These are phyloP conservation scores for Penicillium samsonianum DNA, from an alignment of 495 filamentous ascomycete genomes.

Conservation along the genomic window DNA sequence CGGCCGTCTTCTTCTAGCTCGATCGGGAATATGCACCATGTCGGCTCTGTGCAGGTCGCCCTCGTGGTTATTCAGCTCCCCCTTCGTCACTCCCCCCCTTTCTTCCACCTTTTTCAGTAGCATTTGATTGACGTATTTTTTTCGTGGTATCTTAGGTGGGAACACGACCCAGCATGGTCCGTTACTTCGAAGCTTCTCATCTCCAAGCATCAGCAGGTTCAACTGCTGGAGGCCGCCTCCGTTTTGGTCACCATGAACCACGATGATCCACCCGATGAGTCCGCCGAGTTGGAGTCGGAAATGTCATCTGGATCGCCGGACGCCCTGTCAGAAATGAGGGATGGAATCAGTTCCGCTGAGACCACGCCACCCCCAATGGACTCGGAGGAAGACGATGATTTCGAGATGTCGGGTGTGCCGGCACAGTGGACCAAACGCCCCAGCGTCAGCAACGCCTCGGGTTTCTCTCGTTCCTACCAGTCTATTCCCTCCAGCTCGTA, in stretches of 20 bases:
- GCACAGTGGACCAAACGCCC: constrained; percentile 44
- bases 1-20: constrained; percentile 40
- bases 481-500: constrained; percentile 64
- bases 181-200: constrained; percentile 97
- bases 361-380: constrained; percentile 57
- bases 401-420: constrained; percentile 44
- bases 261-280: constrained; percentile 55
- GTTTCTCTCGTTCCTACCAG: constrained; percentile 82
- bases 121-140: constrained; percentile 50
- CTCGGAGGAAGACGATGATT: constrained; percentile 47
- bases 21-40: constrained; percentile 45
- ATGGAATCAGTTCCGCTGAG: constrained; percentile 62
- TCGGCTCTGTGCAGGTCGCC: constrained; percentile 52
- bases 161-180: constrained; percentile 98
- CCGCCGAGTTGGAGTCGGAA: constrained; percentile 71
- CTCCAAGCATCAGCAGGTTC: constrained; percentile 99
- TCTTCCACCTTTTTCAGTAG: constrained; percentile 15
- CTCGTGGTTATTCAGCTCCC: constrained; percentile 42
- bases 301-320: constrained; percentile 79
- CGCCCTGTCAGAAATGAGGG: constrained; percentile 72
- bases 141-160: constrained; percentile 74
- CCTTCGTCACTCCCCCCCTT: constrained; percentile 10
- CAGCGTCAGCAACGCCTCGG: constrained; percentile 61
- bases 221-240: constrained; percentile 92
- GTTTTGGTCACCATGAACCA: constrained; percentile 92